These are phyloP conservation scores for Linnemannia elongata DNA, from an alignment of 192 early-diverging fungal species.

Conservation along the genomic window DNA sequence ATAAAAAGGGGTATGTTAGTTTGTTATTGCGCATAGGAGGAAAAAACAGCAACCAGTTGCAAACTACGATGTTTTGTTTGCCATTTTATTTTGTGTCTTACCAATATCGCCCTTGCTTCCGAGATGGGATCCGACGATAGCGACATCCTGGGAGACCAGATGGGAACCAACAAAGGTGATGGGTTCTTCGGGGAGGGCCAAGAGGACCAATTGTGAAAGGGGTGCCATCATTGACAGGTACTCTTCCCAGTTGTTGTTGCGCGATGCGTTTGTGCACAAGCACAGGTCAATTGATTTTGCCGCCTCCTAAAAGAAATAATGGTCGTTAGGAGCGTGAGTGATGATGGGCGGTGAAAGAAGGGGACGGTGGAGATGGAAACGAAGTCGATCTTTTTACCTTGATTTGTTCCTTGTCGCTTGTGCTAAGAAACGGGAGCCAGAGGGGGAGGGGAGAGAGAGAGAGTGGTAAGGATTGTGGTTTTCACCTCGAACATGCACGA, in stretches of 20 bases:
- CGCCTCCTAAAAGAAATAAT: background rate
- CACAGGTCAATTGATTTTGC: slow-evolving; percentile 36
- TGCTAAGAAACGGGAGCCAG: background rate
- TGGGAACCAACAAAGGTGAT: slow-evolving; percentile 58
- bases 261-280: slow-evolving; percentile 36
- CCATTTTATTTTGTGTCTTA: too few species aligned
- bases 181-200: slow-evolving; percentile 71
- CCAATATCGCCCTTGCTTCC: slow-evolving; percentile 48
- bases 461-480: background rate
- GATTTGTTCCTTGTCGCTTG: slow-evolving; percentile 10
- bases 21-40: background rate
- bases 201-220: slow-evolving; percentile 69
- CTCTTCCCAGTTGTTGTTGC: slow-evolving; percentile 61
- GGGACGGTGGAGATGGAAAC: background rate
- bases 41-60: background rate
- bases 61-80: background rate
- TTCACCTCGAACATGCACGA: background rate
- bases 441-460: too few species aligned
- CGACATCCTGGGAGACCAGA: slow-evolving; percentile 68
- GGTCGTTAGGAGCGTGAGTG: background rate
- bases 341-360: too few species aligned
- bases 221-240: slow-evolving; percentile 62
- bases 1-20: background rate
- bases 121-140: slow-evolving; percentile 72
- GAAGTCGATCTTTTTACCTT: background rate